A percentile compares a stretch with the other conserved stretches of the same genome.
These are phyloP conservation scores for Xenosphaeropsis pyriputrescens DNA, from an alignment of 2,329 filamentous ascomycete species.

Conservation along the genomic window DNA sequence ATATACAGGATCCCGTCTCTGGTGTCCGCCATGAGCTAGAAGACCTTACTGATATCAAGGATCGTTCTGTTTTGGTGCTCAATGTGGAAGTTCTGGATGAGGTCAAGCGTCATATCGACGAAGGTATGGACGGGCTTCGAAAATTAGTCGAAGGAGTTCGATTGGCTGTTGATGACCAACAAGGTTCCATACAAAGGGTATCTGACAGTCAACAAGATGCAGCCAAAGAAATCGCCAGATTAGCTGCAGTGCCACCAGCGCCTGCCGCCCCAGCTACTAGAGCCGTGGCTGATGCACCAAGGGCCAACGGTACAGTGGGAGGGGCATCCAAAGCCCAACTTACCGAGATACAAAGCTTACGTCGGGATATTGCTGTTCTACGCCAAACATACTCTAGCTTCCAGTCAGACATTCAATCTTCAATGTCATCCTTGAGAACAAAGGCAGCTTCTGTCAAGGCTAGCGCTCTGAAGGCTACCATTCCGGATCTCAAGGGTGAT, in stretches of 20 bases:
- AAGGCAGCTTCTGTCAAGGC: slow-evolving; percentile 75
- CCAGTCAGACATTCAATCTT: slow-evolving; percentile 73
- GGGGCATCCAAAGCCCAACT: slow-evolving; percentile 40
- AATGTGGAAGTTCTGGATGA: slow-evolving; percentile 91
- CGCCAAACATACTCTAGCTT: slow-evolving; percentile 90
- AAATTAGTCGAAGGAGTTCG: slow-evolving; percentile 77
- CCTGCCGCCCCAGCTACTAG: slow-evolving; percentile 8
- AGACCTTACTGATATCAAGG: slow-evolving; percentile 84
- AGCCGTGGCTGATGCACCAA: slow-evolving; percentile 11
- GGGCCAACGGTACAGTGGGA: slow-evolving; percentile 11
- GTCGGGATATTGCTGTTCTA: slow-evolving; percentile 78
- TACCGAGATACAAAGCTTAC: slow-evolving; percentile 65
- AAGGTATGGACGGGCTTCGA: slow-evolving; percentile 69
- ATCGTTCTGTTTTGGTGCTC: slow-evolving; percentile 84
- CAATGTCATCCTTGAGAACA: slow-evolving; percentile 68
- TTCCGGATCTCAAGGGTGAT: slow-evolving; percentile 61
- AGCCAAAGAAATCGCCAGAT: slow-evolving; percentile 65
- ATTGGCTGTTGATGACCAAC: slow-evolving; percentile 71
- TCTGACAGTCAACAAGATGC: slow-evolving; percentile 85
- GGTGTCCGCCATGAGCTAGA: slow-evolving; percentile 95
- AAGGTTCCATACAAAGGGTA: slow-evolving; percentile 67
- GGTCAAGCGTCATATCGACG: slow-evolving; percentile 91
- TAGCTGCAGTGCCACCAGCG: slow-evolving; percentile 10
- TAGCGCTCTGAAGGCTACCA: slow-evolving; percentile 51
- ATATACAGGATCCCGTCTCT: slow-evolving; percentile 91